phyloP scores from a whole-genome alignment of 2,329 filamentous ascomycete genomes.

The Fusarium penzigii region DNA sequence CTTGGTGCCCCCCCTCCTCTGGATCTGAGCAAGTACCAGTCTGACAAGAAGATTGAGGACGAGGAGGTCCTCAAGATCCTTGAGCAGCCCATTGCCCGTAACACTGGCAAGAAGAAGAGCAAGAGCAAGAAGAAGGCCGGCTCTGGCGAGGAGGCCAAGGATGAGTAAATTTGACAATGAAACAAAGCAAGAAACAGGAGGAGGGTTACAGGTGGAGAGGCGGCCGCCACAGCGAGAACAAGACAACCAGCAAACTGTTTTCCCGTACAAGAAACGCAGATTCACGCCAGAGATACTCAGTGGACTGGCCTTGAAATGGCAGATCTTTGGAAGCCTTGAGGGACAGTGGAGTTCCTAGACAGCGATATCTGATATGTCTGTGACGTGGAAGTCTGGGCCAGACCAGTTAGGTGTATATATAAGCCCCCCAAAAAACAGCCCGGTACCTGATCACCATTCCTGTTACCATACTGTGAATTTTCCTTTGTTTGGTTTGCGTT shows the following conservation, averaged over 20 bases:
- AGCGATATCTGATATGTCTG: conserved; percentile 17
- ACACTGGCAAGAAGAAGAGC: conserved; percentile 91
- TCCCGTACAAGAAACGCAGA: conserved; percentile 11
- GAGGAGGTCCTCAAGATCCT: conserved; percentile 95
- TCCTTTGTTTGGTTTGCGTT: neutral
- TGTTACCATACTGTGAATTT: neutral
- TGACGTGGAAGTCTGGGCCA: conserved; percentile 14
- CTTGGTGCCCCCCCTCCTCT: conserved; percentile 74
- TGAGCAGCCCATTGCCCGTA: conserved; percentile 81
- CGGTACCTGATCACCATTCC: conserved; percentile 22
- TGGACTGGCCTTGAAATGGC: conserved; percentile 16
- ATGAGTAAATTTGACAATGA: conserved; percentile 27
- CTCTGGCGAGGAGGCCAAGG: conserved; percentile 44
- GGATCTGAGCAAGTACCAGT: conserved; percentile 82
- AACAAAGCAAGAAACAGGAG: conserved; percentile 9
- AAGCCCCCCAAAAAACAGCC: conserved; percentile 17
- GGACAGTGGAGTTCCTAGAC: conserved; percentile 17
- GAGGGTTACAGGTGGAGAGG: conserved; percentile 16
- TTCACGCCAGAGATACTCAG: conserved; percentile 15
- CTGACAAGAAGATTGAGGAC: conserved; percentile 97
- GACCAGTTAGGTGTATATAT: conserved; percentile 27
- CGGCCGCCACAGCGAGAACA: conserved; percentile 11
- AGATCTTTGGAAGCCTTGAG: conserved; percentile 17
- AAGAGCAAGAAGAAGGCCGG: conserved; percentile 74
- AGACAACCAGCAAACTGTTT: conserved; percentile 11